Evolutionary conservation across 2,329 filamentous ascomycete genomes (phyloP), one percentile per base, ranked within the genome.

Genomic region (Plectosphaerella plurivora): DNA sequence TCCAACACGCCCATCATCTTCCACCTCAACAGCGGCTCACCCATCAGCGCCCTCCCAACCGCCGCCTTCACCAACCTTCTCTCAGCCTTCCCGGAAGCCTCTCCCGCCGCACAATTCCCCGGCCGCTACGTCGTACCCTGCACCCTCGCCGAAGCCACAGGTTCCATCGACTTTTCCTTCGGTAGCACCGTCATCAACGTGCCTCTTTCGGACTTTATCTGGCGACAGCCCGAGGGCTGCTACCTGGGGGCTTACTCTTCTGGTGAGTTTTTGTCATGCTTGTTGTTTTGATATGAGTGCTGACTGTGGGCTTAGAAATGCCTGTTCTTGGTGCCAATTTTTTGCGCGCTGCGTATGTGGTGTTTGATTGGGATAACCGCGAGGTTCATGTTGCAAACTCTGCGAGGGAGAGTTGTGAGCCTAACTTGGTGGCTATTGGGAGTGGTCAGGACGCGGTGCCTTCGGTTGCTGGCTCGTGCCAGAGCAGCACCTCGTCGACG

Each of bases 281-380:
- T 45, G 16, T 7, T 8, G 8, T 45, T 11, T 22, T 45, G 15
- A 10, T 4, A 6, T 33, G 6, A 15, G 16, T 15, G 22, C 47
- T 49, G 56, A 55, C 35, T 14, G 37, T 22, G 48, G 8, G 5
- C 18, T 37, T 39, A 61, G 61, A 61, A n/a, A 64, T 68, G 52
- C 68, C 66, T 57, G 33, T 49, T 52, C 45, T 51, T 15, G 50
- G 54, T 12, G 51, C 52, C 18, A 49, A 20, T 5, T 56, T 56
- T 47, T 42, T 56, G 9, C 49, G 54, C 18, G 51, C 48, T 10
- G 54, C 54, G 11, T 53, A 56, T 35, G 54, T 51, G 10, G 52
- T 56, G 33, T 74, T 67, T 51, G 72, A 74, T 55, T 65, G 63
- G 65, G 69, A 72, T 47, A 73, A 74, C 60, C 60, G 61, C 22